phyloP scores from a whole-genome alignment of 768 basidiomycete species.

The Panellus pusillus region DNA sequence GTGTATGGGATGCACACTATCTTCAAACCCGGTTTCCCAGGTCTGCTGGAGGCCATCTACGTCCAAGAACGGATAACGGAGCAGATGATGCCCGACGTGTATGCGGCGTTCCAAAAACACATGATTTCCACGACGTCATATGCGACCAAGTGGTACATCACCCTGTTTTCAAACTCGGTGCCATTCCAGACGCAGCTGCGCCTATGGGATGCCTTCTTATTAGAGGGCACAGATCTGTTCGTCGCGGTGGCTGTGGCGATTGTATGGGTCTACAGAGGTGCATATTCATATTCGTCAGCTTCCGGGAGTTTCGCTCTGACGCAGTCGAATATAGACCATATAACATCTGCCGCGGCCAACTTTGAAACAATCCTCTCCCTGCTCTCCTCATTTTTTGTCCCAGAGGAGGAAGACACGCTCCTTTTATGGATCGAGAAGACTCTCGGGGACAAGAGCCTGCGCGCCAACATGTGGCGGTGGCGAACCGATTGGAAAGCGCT shows the following conservation, averaged over 20 bases:
- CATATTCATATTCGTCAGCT: conserved; percentile 24
- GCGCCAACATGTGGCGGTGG: conserved; percentile 73
- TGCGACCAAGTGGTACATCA: conserved; percentile 99
- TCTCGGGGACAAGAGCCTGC: conserved; percentile 62
- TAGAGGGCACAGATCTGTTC: conserved; percentile 90
- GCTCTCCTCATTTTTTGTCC: conserved; percentile 92
- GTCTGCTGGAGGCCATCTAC: conserved; percentile 93
- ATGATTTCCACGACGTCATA: conserved; percentile 93
- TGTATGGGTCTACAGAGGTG: conserved; percentile 89
- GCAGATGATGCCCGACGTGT: conserved; percentile 87
- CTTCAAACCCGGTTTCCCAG: conserved; percentile 94
- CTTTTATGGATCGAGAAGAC: conserved; percentile 77
- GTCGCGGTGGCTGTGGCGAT: conserved; percentile 84
- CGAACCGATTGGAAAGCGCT: conserved; percentile 76
- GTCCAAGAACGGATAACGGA: conserved; percentile 90
- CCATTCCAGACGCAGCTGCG: conserved; percentile 94
- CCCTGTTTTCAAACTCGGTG: conserved; percentile 91
- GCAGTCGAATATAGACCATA: conserved; percentile 58
- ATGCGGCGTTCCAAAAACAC: conserved; percentile 80
- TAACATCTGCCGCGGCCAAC: conserved; percentile 73
- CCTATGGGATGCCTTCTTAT: conserved; percentile 90
- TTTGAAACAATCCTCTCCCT: conserved; percentile 93
- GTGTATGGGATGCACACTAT: conserved; percentile 83
- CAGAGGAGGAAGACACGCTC: conserved; percentile 83
- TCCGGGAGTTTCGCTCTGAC: neutral